Percentiles rank a stretch among this genome's conserved stretches.
Evolutionary conservation across 106 monocot species (phyloP).

Genomic region (Platanthera guangdongensis): DNA sequence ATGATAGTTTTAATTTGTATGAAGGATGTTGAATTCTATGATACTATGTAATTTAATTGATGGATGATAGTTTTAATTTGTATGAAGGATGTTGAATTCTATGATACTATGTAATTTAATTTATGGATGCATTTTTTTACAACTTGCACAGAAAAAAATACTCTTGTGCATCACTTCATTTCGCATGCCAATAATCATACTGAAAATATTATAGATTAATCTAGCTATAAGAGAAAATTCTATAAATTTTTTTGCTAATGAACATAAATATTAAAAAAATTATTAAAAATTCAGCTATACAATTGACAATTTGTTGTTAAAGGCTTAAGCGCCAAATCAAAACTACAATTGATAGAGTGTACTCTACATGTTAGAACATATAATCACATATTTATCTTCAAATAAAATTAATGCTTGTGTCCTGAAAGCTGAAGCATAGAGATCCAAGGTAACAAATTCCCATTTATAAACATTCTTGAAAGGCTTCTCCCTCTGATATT

Average conservation of each 20-base stretch:
- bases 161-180: neutral
- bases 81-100: too few relatives aligned
- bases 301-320: neutral
- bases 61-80: too few relatives aligned
- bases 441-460: conserved; percentile 29
- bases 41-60: too few relatives aligned
- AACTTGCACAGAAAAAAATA: neutral
- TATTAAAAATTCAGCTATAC: conserved; percentile 2
- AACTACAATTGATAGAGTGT: neutral
- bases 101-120: too few relatives aligned
- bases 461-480: conserved; percentile 42
- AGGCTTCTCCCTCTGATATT: conserved; percentile 19
- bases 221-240: neutral
- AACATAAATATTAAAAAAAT: neutral
- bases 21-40: too few relatives aligned
- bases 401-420: neutral
- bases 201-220: neutral
- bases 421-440: conserved; percentile 16
- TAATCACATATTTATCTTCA: neutral
- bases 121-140: too few relatives aligned
- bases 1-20: too few relatives aligned
- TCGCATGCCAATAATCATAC: neutral
- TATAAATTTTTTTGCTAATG: neutral
- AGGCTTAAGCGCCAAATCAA: neutral
- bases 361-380: neutral